These are phyloP conservation scores for Ustilago cynodontis DNA, from an alignment of 1,284 basidiomycete genomes.

Conservation along the genomic window DNA sequence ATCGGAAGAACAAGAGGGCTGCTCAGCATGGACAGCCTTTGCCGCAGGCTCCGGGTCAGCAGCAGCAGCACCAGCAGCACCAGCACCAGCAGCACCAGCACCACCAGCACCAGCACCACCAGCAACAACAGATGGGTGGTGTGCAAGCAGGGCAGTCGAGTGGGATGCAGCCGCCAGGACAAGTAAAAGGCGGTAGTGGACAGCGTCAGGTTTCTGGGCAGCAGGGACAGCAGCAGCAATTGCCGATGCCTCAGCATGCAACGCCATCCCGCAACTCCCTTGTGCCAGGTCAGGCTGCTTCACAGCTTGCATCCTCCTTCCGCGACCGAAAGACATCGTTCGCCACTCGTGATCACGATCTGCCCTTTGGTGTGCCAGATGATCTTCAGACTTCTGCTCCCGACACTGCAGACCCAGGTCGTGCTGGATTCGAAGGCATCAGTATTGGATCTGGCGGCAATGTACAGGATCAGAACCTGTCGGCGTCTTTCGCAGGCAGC, in stretches of 20 bases:
- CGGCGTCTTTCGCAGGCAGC: conserved; percentile 32
- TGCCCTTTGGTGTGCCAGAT: conserved; percentile 78
- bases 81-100: conserved; percentile 9
- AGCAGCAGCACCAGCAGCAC: conserved; percentile 6
- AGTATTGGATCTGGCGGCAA: background rate
- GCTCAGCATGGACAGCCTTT: conserved; percentile 76
- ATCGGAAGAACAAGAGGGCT: conserved; percentile 97
- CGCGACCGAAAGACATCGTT: conserved; percentile 72
- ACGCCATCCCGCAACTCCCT: conserved; percentile 7
- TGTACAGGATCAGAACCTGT: conserved; percentile 13
- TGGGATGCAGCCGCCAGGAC: background rate
- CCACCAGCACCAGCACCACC: background rate
- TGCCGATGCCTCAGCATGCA: conserved; percentile 19
- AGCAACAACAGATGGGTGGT: background rate
- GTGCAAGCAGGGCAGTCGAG: conserved; percentile 10
- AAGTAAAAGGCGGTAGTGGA: background rate
- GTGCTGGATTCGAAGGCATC: conserved; percentile 33
- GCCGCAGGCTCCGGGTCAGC: conserved; percentile 34
- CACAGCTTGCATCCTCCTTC: conserved; percentile 19
- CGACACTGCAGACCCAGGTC: conserved; percentile 15
- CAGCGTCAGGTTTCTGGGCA: conserved; percentile 24
- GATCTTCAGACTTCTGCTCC: conserved; percentile 69
- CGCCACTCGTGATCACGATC: conserved; percentile 81
- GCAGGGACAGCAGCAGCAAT: conserved; percentile 22
- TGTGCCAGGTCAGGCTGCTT: conserved; percentile 13